Conservation (phyloP, 2,329 filamentous ascomycete species). For the Fusarium tuaranense region DNA sequence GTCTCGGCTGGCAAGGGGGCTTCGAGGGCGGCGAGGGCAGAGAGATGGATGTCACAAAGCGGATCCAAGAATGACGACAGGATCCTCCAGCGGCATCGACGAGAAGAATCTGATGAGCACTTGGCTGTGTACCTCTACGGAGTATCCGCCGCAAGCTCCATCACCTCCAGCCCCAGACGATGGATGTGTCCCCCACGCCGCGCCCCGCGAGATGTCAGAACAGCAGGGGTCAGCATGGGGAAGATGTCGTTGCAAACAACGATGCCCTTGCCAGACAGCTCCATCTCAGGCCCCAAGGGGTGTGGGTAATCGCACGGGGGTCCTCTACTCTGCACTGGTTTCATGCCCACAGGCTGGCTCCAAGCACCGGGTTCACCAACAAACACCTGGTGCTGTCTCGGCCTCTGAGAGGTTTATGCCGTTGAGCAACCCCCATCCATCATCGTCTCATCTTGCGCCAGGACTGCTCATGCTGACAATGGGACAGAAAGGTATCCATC, state of each 20-base stretch:
- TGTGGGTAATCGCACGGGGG: slow-evolving; percentile 22
- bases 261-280: slow-evolving; percentile 21
- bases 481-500: background rate
- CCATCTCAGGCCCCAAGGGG: slow-evolving; percentile 15
- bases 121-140: background rate
- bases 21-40: background rate
- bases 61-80: slow-evolving; percentile 32
- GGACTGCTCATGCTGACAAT: slow-evolving; percentile 2
- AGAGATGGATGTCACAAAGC: slow-evolving; percentile 32
- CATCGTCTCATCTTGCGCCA: slow-evolving; percentile 6
- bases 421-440: slow-evolving; percentile 1
- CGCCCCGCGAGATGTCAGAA: slow-evolving; percentile 35
- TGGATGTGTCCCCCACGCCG: slow-evolving; percentile 30
- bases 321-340: background rate
- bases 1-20: slow-evolving; percentile 4
- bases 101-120: slow-evolving; percentile 1
- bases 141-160: slow-evolving; percentile 6
- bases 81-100: slow-evolving; percentile 1
- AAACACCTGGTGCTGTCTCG: slow-evolving; percentile 2
- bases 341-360: slow-evolving; percentile 14
- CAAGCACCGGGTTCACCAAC: slow-evolving; percentile 24
- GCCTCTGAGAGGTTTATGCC: slow-evolving; percentile 6
- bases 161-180: slow-evolving; percentile 15
- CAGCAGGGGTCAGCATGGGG: slow-evolving; percentile 32
- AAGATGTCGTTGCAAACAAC: slow-evolving; percentile 19